These are phyloP conservation scores for Pseudonectria foliicola DNA, from an alignment of 2,329 filamentous ascomycete genomes.

Conservation along the genomic window DNA sequence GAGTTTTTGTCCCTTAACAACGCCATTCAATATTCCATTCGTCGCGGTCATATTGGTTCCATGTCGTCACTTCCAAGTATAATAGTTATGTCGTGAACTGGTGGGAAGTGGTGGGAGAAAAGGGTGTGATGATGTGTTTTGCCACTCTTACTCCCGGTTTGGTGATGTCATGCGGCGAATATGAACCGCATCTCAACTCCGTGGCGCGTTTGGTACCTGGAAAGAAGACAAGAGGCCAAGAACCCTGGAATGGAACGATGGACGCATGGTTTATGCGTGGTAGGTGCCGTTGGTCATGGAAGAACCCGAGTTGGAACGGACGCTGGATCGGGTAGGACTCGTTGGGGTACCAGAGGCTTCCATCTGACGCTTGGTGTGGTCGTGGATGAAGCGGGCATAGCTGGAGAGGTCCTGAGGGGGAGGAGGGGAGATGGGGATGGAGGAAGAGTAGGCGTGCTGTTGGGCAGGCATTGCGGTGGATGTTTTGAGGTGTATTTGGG, in stretches of 20 bases:
- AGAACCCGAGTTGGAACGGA: background rate
- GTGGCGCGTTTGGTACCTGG: too few species aligned
- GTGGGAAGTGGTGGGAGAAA: too few species aligned
- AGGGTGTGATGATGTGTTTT: too few species aligned
- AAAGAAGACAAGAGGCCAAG: background rate
- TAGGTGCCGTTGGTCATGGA: conserved; percentile 24
- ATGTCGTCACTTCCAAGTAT: too few species aligned
- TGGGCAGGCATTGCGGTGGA: conserved; percentile 27
- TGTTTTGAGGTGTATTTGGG: background rate
- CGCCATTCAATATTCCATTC: too few species aligned
- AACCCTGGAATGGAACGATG: background rate
- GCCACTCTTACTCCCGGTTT: background rate
- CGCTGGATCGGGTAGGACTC: too few species aligned
- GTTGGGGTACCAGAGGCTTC: conserved; percentile 38
- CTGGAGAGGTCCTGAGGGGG: conserved; percentile 42
- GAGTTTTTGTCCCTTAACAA: too few species aligned
- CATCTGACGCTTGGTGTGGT: conserved; percentile 60
- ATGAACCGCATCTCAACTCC: too few species aligned
- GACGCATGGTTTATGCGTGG: conserved; percentile 4
- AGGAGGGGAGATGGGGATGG: conserved; percentile 31
- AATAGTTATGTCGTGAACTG: too few species aligned
- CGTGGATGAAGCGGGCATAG: conserved; percentile 56
- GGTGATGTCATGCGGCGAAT: background rate
- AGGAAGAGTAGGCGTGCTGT: conserved; percentile 32
- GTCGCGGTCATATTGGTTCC: too few species aligned